A percentile compares a stretch with the other conserved stretches of the same genome.
These are phyloP conservation scores for Cordyceps sp. DNA, from an alignment of 2,329 filamentous ascomycete species.

Conservation along the genomic window DNA sequence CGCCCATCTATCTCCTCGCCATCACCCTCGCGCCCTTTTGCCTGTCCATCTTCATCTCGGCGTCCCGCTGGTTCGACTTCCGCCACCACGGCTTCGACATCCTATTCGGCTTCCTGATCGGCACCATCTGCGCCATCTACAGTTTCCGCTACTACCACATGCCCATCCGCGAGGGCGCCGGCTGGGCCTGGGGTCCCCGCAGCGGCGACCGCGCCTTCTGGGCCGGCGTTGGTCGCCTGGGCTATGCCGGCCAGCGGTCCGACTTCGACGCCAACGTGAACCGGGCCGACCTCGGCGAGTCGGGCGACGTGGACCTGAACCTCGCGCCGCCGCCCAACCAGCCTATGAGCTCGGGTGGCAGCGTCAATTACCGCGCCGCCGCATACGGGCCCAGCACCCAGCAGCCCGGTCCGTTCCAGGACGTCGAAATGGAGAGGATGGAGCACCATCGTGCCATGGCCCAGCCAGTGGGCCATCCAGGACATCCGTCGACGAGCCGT, in stretches of 20 bases:
- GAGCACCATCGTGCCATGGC: neutral
- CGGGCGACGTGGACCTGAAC: slow-evolving; percentile 8
- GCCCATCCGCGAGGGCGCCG: slow-evolving; percentile 55
- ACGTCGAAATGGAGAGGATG: slow-evolving; percentile 15
- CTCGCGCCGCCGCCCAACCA: neutral
- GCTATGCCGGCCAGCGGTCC: slow-evolving; percentile 30
- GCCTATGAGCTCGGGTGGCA: slow-evolving; percentile 1
- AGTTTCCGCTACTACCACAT: slow-evolving; percentile 77
- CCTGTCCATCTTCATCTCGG: slow-evolving; percentile 63
- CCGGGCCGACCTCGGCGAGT: slow-evolving; percentile 9
- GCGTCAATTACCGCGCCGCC: slow-evolving; percentile 4
- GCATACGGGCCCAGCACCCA: slow-evolving; percentile 1
- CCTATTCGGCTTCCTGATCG: slow-evolving; percentile 68
- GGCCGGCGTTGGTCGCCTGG: slow-evolving; percentile 49
- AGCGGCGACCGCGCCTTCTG: slow-evolving; percentile 60
- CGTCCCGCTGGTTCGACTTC: slow-evolving; percentile 75
- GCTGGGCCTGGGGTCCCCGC: slow-evolving; percentile 79
- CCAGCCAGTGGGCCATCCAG: neutral
- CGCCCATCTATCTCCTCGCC: slow-evolving; percentile 62
- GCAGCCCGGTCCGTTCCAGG: slow-evolving; percentile 8
- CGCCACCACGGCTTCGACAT: slow-evolving; percentile 90
- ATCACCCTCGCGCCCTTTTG: slow-evolving; percentile 56
- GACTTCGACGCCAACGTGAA: slow-evolving; percentile 8
- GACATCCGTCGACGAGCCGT: neutral
- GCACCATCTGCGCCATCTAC: slow-evolving; percentile 52